A percentile compares a stretch with the other conserved stretches of the same genome.
Conservation (phyloP, 768 basidiomycete genomes). For the Trametes gibbosa region DNA sequence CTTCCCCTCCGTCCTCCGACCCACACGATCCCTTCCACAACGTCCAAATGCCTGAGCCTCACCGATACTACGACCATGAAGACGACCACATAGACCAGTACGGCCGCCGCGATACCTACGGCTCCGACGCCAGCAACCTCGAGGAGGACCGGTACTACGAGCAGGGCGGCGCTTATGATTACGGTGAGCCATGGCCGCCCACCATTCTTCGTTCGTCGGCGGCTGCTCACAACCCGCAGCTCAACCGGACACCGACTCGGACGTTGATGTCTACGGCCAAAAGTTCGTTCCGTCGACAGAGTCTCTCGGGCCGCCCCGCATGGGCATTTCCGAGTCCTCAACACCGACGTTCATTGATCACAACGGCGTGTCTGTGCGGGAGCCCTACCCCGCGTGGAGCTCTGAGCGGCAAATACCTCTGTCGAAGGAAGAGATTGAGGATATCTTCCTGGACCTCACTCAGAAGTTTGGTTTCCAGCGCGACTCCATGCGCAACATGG, state of each 20-base stretch:
- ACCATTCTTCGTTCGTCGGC: neutral
- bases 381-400: slow-evolving; percentile 95
- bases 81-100: slow-evolving; percentile 63
- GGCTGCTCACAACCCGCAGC: slow-evolving; percentile 38
- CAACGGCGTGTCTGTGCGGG: slow-evolving; percentile 48
- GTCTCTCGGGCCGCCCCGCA: slow-evolving; percentile 61
- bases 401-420: slow-evolving; percentile 91
- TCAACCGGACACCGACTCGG: slow-evolving; percentile 82
- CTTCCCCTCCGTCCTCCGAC: slow-evolving; percentile 60
- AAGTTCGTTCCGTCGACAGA: slow-evolving; percentile 74
- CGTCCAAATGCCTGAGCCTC: slow-evolving; percentile 34
- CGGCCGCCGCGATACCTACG: slow-evolving; percentile 57
- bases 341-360: slow-evolving; percentile 75
- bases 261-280: slow-evolving; percentile 67
- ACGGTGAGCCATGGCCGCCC: slow-evolving; percentile 41
- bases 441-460: slow-evolving; percentile 93
- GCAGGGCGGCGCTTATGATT: slow-evolving; percentile 61
- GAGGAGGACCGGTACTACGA: slow-evolving; percentile 61
- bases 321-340: slow-evolving; percentile 64
- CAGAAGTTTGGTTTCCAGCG: slow-evolving; percentile 99
- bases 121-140: slow-evolving; percentile 66
- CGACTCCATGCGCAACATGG: slow-evolving; percentile 95
- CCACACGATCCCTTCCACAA: slow-evolving; percentile 64
- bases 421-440: slow-evolving; percentile 98
- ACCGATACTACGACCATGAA: slow-evolving; percentile 68